Conservation (phyloP, 1,284 basidiomycete genomes). For the Cryptococcus deneoformans region DNA sequence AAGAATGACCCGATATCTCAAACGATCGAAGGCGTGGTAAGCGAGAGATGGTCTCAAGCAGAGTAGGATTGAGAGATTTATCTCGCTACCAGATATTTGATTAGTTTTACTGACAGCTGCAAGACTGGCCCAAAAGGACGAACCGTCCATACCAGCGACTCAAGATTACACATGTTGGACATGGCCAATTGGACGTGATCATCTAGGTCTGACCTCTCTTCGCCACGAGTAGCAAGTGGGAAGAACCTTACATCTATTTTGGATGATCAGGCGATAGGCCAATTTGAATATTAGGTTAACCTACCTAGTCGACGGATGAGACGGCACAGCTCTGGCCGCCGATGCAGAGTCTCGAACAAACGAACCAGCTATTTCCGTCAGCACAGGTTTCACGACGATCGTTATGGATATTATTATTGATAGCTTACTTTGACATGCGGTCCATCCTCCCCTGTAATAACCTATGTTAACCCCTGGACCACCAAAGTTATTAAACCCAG, state of each 20-base stretch:
- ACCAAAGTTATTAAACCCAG: background rate
- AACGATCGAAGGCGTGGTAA: slow-evolving; percentile 27
- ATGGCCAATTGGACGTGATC: slow-evolving; percentile 31
- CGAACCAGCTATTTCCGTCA: slow-evolving; percentile 26
- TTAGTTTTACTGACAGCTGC: background rate
- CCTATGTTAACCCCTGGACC: background rate
- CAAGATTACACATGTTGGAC: slow-evolving; percentile 33
- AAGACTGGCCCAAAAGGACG: slow-evolving; percentile 5
- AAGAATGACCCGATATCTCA: slow-evolving; percentile 45
- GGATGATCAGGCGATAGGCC: background rate
- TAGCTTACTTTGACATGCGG: slow-evolving; percentile 23
- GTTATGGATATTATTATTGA: background rate
- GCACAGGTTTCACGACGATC: slow-evolving; percentile 1
- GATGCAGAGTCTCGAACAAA: slow-evolving; percentile 37
- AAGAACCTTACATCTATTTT: slow-evolving; percentile 44
- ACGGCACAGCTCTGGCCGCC: slow-evolving; percentile 28
- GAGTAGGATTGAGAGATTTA: slow-evolving; percentile 31
- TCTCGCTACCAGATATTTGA: slow-evolving; percentile 30
- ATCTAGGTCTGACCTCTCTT: slow-evolving; percentile 32
- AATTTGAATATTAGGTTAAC: background rate
- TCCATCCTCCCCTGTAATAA: slow-evolving; percentile 35
- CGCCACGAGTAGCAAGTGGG: slow-evolving; percentile 35
- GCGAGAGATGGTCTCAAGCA: slow-evolving; percentile 31
- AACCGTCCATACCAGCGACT: slow-evolving; percentile 45
- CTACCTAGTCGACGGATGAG: slow-evolving; percentile 37